Evolutionary conservation across 192 early-diverging fungal genomes (phyloP).

Genomic region (Entomortierella beljakovae): DNA sequence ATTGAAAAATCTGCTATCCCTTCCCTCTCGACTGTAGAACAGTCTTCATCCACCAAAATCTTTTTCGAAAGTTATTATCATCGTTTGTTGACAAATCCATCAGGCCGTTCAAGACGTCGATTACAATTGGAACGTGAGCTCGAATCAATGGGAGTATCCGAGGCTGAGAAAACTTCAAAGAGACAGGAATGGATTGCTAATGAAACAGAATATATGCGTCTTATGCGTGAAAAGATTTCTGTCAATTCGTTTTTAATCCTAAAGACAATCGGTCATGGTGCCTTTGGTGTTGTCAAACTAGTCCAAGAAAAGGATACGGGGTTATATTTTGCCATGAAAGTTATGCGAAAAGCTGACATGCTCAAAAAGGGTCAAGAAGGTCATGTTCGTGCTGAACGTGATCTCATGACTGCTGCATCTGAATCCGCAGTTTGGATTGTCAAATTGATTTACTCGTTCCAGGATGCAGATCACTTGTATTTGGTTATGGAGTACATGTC

Average conservation of each 20-base stretch:
- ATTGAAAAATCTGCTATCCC: slow-evolving; percentile 39
- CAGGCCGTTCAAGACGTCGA: slow-evolving; percentile 58
- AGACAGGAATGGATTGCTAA: slow-evolving; percentile 63
- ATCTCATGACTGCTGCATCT: slow-evolving; percentile 70
- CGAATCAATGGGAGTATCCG: slow-evolving; percentile 58
- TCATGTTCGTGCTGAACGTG: slow-evolving; percentile 81
- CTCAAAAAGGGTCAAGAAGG: slow-evolving; percentile 76
- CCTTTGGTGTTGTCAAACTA: slow-evolving; percentile 84
- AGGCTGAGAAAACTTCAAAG: slow-evolving; percentile 60
- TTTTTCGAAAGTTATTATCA: slow-evolving; percentile 73
- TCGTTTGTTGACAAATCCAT: slow-evolving; percentile 60
- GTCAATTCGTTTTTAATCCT: slow-evolving; percentile 72
- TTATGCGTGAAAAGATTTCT: slow-evolving; percentile 53
- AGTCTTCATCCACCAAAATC: slow-evolving; percentile 68
- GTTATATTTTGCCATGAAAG: slow-evolving; percentile 85
- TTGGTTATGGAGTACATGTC: slow-evolving; percentile 97
- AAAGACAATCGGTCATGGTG: slow-evolving; percentile 82
- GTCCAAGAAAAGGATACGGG: slow-evolving; percentile 81
- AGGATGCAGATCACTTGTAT: slow-evolving; percentile 91
- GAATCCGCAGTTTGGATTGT: slow-evolving; percentile 85
- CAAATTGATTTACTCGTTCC: slow-evolving; percentile 91
- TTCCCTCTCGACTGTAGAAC: slow-evolving; percentile 67
- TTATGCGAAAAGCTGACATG: slow-evolving; percentile 80
- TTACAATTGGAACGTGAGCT: slow-evolving; percentile 66
- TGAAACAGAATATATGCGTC: slow-evolving; percentile 67